Base-by-base conservation (phyloP, 2,329 filamentous ascomycete genomes). In the Lasiodiplodia sp. region DNA sequence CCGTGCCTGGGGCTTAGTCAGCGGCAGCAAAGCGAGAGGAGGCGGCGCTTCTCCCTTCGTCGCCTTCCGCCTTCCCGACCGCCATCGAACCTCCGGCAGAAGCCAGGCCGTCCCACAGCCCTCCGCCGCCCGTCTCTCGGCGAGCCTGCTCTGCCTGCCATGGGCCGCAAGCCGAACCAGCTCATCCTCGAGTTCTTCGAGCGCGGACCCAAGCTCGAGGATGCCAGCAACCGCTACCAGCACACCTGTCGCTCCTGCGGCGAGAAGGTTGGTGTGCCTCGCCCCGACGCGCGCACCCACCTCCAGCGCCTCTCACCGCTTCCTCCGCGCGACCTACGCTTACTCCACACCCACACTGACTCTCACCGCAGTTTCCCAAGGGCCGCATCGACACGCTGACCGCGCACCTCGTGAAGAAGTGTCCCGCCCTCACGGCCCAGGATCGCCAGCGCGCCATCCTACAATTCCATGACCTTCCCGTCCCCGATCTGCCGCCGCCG, bases 171-270 rank as follows among this genome's bases (percentile, higher is more conserved):
- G 81, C 93, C 92, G 72, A 95, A 96, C 80, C 89, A 90, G 74
- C 85, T 97, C 73, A 94, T 97, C 79, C 87, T 92, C 79, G 90
- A 95, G 81, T 96, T 93, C 84, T 97, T 97, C 80, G 89, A 92
- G 79, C 89, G 94, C 73, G 94, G 94, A 11, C 87, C 89, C 49
- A 97, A 97, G 82, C 87, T 97, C 75, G 89, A 91, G 77, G 93
- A 97, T 82, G 91, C 92, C 72, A 96, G 92, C 83, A 97, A 97
- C 79, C 89, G 94, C 69, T 97, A 97, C 77, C 90, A 93, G 74
- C 93, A 97, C 77, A 96, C 92, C 14, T 97, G 94, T 87, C 95
- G 92, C 79, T 87, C 90, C 72, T 97, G 93, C 79, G 93, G 93
- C 72, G 92, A 96, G 80, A 91, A 92, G 73, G 82, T 83, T 66